Evolutionary conservation across 2,329 filamentous ascomycete species (phyloP), one percentile per base, ranked within the genome.

Genomic region (Aspergillus phoenicis): DNA sequence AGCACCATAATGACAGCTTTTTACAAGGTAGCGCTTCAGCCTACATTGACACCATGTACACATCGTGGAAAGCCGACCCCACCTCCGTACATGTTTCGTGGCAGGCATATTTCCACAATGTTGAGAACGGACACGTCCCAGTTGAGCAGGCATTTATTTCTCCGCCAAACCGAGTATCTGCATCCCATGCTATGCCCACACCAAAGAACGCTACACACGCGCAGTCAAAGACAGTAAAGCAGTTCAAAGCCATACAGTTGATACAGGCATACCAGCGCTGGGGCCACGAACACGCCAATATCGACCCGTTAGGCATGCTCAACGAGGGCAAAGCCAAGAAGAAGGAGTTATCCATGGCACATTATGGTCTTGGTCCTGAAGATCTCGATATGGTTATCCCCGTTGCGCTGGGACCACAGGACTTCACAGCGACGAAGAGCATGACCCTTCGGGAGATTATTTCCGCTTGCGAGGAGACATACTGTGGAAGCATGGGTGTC

Each of bases 41-140:
- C 83, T 99, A 99, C 82, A 92, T 99, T 76, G 95, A 99, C 79
- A 95, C 97, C 83, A 99, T 99, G 95, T 99, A 99, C 81, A 84
- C 97, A 83, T 89, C 93, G 76, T 99, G 95, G 95, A 97, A 94
- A 81, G 84, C 91, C 66, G 93, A 99, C 72, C 93, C 95, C 55
- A 86, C 88, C 72, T 97, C 91, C 75, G 95, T 99, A 62, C 95
- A 99, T 80, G 85, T 97, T 71, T 99, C 95, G 77, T 99, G 95
- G 95, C 94, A 97, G 82, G 89, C 95, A 76, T 99, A 99, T 86
- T 99, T 99, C 86, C 91, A 89, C 82, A 99, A 99, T 82, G 97
- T 99, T 91, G 95, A 99, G 83, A 91, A 88, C 68, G 95, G 95
- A 77, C 91, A 95, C 74, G 98, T 99, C 92, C 94, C 94, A 75